phyloP scores from a whole-genome alignment of 805 yeast genomes.

The Candida railenensis region DNA sequence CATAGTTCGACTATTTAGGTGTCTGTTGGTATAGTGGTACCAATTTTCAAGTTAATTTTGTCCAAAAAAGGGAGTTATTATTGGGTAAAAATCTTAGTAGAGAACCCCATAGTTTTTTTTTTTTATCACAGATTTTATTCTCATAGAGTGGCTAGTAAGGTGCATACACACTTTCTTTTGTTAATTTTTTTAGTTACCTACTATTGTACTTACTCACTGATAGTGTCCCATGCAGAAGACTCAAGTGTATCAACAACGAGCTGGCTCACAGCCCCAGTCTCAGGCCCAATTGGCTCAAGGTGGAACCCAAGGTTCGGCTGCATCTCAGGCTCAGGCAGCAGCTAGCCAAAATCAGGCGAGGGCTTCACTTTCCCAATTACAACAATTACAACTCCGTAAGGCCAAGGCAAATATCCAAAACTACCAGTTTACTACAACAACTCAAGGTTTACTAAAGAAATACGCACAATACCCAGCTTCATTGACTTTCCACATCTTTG shows the following conservation, averaged over 20 bases:
- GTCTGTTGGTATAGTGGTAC: not conserved
- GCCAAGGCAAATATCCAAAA: conserved; percentile 26
- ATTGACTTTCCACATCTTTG: conserved; percentile 85
- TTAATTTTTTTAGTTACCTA: not conserved
- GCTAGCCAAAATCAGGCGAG: not conserved
- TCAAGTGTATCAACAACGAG: not conserved
- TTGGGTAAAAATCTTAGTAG: not conserved
- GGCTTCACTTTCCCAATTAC: conserved; percentile 17
- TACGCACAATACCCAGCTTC: conserved; percentile 78
- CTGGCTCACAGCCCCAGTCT: not conserved
- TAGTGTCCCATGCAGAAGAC: not conserved
- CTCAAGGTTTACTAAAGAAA: conserved; percentile 71
- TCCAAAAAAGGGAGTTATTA: not conserved
- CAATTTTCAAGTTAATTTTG: not conserved
- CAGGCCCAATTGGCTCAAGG: not conserved
- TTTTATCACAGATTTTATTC: not conserved
- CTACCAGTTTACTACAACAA: conserved; percentile 65
- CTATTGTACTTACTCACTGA: not conserved
- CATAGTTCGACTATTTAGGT: not conserved
- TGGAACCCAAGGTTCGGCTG: not conserved
- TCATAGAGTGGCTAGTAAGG: not conserved
- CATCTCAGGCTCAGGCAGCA: not conserved
- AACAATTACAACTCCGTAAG: conserved; percentile 19
- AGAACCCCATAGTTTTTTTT: not conserved
- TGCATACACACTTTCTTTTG: not conserved